phyloP scores from a whole-genome alignment of 2,329 filamentous ascomycete genomes.

The Penicillium sp. region DNA sequence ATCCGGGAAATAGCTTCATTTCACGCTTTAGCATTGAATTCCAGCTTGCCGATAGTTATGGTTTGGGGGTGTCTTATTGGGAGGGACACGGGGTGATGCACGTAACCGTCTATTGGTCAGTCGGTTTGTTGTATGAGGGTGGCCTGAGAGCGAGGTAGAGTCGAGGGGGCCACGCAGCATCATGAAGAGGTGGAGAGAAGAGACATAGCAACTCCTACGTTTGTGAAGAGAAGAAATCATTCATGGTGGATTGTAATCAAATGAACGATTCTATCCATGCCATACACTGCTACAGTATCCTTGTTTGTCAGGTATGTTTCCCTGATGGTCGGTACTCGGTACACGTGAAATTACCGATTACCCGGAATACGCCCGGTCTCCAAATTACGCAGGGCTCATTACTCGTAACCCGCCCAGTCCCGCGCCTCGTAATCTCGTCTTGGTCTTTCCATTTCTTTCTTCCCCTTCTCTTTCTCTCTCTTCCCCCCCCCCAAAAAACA shows the following conservation, averaged over 20 bases:
- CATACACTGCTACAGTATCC: too few relatives aligned
- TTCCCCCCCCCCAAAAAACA: constrained; percentile 19
- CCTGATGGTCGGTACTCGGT: background rate
- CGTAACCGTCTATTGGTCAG: constrained; percentile 12
- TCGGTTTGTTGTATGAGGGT: background rate
- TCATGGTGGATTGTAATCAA: background rate
- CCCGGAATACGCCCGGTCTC: constrained; percentile 22
- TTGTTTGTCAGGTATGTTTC: background rate
- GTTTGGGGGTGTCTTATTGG: background rate
- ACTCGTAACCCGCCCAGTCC: constrained; percentile 10
- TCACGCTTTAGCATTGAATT: background rate
- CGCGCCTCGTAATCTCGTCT: constrained; percentile 27
- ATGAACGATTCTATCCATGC: background rate
- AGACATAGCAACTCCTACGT: background rate
- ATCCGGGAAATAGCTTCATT: background rate
- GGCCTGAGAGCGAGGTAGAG: background rate
- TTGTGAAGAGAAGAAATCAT: background rate
- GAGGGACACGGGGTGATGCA: background rate
- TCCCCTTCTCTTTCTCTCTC: constrained; percentile 14
- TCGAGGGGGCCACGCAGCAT: background rate
- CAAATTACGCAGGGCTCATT: constrained; percentile 29
- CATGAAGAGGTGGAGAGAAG: background rate
- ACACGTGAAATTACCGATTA: constrained; percentile 8
- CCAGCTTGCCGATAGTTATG: background rate
- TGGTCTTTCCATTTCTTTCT: constrained; percentile 31